Evolutionary conservation across 208 protist genomes (phyloP).

Genomic region (Angomonas deanei): DNA sequence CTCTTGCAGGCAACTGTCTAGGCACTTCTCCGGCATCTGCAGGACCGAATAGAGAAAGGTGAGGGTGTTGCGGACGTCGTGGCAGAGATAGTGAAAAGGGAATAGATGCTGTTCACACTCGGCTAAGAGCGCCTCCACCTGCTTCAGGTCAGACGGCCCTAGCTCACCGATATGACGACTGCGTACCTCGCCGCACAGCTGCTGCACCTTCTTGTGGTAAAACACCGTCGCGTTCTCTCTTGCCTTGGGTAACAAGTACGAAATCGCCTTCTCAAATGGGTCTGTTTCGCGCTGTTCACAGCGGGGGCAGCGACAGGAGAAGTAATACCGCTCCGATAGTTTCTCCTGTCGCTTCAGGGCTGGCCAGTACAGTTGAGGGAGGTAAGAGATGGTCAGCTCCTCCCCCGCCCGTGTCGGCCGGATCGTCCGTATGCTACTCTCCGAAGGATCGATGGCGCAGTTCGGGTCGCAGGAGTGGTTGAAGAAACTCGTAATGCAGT

Average conservation of each 20-base stretch:
- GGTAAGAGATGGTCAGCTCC: slow-evolving; percentile 80
- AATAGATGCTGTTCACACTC: slow-evolving; percentile 50
- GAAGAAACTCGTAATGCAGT: slow-evolving; percentile 41
- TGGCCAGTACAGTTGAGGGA: slow-evolving; percentile 87
- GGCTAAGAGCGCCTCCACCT: slow-evolving; percentile 28
- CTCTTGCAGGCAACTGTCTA: slow-evolving; percentile 56
- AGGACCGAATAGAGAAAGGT: slow-evolving; percentile 81
- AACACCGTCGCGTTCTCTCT: slow-evolving; percentile 23
- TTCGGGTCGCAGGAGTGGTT: slow-evolving; percentile 86
- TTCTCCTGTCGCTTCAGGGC: slow-evolving; percentile 44
- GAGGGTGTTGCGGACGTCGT: slow-evolving; percentile 78
- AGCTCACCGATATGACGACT: slow-evolving; percentile 29
- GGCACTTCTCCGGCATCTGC: slow-evolving; percentile 24
- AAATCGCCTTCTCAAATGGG: slow-evolving; percentile 50
- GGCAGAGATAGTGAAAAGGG: slow-evolving; percentile 77
- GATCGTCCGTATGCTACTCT: slow-evolving; percentile 51
- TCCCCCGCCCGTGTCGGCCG: slow-evolving; percentile 45
- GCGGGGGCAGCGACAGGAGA: slow-evolving; percentile 67
- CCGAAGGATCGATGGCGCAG: slow-evolving; percentile 50
- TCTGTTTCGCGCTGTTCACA: slow-evolving; percentile 31
- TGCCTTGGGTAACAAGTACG: slow-evolving; percentile 24
- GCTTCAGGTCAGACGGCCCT: slow-evolving; percentile 19
- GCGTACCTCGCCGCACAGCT: slow-evolving; percentile 39
- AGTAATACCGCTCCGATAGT: slow-evolving; percentile 62
- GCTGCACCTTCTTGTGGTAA: slow-evolving; percentile 46